Conservation (phyloP, 352 stramenopile species). For the Phytophthora cactorum region DNA sequence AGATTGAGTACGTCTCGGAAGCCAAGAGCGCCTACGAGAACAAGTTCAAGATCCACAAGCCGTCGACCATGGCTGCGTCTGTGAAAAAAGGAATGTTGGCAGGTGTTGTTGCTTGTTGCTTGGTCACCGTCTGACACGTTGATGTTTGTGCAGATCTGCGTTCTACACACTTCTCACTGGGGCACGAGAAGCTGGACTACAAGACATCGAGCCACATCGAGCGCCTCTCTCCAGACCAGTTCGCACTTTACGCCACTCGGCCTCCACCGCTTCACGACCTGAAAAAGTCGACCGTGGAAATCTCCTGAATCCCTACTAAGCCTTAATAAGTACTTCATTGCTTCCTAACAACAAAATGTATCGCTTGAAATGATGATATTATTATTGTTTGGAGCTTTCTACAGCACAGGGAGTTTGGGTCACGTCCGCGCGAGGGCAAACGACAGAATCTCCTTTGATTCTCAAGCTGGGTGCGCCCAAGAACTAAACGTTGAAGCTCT, state of each 20-base stretch:
- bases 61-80: constrained; percentile 73
- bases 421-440: constrained; percentile 10
- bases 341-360: background rate
- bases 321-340: no score
- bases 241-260: constrained; percentile 53
- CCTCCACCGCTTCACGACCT: constrained; percentile 62
- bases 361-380: constrained; percentile 44
- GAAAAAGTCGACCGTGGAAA: constrained; percentile 77
- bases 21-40: constrained; percentile 75
- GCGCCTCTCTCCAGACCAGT: constrained; percentile 59
- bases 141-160: constrained; percentile 59
- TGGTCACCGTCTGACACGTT: constrained; percentile 3
- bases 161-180: constrained; percentile 76
- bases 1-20: constrained; percentile 82
- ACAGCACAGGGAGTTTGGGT: constrained; percentile 21
- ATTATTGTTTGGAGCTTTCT: constrained; percentile 35
- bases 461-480: constrained; percentile 6
- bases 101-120: constrained; percentile 11
- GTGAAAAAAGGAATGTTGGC: constrained; percentile 69
- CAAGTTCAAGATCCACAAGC: constrained; percentile 75
- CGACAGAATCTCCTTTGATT: constrained; percentile 17
- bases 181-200: constrained; percentile 73
- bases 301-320: constrained; percentile 34
- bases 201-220: constrained; percentile 72
- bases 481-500: constrained; percentile 98